Base-by-base conservation (phyloP, 768 basidiomycete species). In the Naganishia vishniacii region DNA sequence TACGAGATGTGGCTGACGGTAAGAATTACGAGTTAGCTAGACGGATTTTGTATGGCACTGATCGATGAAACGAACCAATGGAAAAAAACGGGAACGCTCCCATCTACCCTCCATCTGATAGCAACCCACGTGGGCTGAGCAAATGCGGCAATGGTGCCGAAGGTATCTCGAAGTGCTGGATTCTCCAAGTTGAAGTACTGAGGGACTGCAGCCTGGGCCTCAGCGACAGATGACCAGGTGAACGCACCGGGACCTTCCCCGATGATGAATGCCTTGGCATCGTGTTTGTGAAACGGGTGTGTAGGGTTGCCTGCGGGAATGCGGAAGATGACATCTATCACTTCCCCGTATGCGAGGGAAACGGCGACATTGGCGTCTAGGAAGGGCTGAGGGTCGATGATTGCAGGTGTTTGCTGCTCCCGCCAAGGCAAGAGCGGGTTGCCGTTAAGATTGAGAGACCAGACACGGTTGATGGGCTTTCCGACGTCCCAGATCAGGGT, bases 201-300 rank as follows among this genome's bases (percentile, higher is more conserved):
- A 4, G 63, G 63, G 12, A 59, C 56, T 0, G 18, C 63, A 6
- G 28, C 34, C 48, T 58, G 51, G 18, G 63, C 63, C 15, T 51
- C 51, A 5, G 63, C 63, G 25, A 64, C 63, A 16, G 49, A 46
- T 2, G 41, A 29, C 63, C 63, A 64, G 31, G n/a, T 64, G 42
- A 58, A 64, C 3, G 29, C 44, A 15, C 63, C 63, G 25, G 51
- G 37, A 0, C 63, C 63, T 59, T 64, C 42, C 0, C 63, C 63
- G 28, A 64, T 64, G 26, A 49, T 45, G 46, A 45, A 47, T 20
- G 61, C 47, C 13, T 64, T 64, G 12, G 51, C 51, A 18, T 64
- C 63, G 28, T 64, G 63, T 37, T 64, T 64, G 46, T 64, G 63
- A 32, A 64, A 64, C 1, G 63, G 63, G 42, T 65, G 64, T 1